Conservation (phyloP, 768 basidiomycete genomes). For the Tylopilus intermedius region DNA sequence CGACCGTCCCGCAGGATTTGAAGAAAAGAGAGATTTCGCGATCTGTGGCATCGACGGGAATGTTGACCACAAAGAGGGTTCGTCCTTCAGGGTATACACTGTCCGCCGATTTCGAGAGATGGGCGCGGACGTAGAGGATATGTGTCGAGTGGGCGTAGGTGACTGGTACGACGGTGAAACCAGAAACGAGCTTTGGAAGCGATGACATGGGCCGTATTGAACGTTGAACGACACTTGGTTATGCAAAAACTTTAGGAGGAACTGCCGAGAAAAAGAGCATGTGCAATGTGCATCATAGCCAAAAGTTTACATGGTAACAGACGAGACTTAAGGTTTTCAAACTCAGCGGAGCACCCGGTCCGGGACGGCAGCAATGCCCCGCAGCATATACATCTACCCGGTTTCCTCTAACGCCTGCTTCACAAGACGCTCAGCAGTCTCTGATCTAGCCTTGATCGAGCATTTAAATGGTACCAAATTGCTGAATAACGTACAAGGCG, state of each 20-base stretch:
- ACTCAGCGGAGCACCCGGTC: neutral
- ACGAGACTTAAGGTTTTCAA: neutral
- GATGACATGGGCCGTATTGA: conserved; percentile 6
- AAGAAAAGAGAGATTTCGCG: conserved; percentile 76
- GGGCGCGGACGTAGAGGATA: conserved; percentile 72
- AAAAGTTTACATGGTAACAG: too few species aligned
- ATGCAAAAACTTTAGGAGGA: neutral
- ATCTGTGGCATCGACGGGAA: conserved; percentile 85
- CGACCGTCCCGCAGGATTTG: conserved; percentile 70
- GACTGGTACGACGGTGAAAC: conserved; percentile 37
- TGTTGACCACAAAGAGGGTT: conserved; percentile 84
- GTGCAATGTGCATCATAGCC: too few species aligned
- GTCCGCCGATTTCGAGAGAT: conserved; percentile 44
- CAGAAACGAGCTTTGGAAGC: conserved; percentile 27
- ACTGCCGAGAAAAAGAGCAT: too few species aligned
- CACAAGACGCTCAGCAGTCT: too few species aligned
- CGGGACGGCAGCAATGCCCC: neutral
- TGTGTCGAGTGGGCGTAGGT: conserved; percentile 47
- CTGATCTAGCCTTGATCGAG: too few species aligned
- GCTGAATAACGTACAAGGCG: too few species aligned
- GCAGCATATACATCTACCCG: too few species aligned
- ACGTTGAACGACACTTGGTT: too few species aligned
- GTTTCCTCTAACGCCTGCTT: too few species aligned
- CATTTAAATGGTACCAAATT: too few species aligned
- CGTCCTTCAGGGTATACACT: conserved; percentile 46